Base-by-base conservation (phyloP, 2,329 filamentous ascomycete genomes). In the Fusarium sp. region DNA sequence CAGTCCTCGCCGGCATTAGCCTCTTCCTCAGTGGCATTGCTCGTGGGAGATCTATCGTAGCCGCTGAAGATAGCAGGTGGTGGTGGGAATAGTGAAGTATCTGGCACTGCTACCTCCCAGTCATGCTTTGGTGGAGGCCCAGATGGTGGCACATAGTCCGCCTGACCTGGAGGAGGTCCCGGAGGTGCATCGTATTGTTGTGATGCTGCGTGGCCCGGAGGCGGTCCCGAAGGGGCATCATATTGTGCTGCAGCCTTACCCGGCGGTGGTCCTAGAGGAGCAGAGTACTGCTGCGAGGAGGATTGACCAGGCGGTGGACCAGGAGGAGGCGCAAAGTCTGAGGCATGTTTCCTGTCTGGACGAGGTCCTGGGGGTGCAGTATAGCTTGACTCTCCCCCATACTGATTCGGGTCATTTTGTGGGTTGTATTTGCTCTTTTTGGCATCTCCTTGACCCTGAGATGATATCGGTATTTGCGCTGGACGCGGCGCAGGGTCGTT, bases 51-150 rank as follows among this genome's bases (percentile, higher is more conserved):
- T 31, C 77, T 80, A 61, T 91, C 87, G 72, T 88, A 88, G 47
- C 87, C 87, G 53, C 79, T 80, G 77, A 88, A 88, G 74, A 93
- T 84, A 29, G 86, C 85, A 0, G 91, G 91, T 2, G 91, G 91
- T 0, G 91, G 91, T 2, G 91, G 91, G 41, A 94, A 87, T 11
- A 91, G 83, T 1, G 90, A 83, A 3, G 88, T 93, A 76, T 94
- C 91, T 1, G 91, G 90, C 3, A 93, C 90, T 5, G 89, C 86
- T 9, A 85, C 74, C 68, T 89, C 83, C 91, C 91, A 94, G 78
- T 91, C 88, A 75, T 93, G 90, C 69, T 88, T 60, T 3, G 29
- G 79, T 14, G 80, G 79, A 14, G 80, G 78, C 15, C 78, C 80
- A 4, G 76, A 63, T 2, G 80, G 75, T 46, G 76, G 71, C 14